Conservation (phyloP, 352 stramenopile genomes). For the Phytophthora parvispora region DNA sequence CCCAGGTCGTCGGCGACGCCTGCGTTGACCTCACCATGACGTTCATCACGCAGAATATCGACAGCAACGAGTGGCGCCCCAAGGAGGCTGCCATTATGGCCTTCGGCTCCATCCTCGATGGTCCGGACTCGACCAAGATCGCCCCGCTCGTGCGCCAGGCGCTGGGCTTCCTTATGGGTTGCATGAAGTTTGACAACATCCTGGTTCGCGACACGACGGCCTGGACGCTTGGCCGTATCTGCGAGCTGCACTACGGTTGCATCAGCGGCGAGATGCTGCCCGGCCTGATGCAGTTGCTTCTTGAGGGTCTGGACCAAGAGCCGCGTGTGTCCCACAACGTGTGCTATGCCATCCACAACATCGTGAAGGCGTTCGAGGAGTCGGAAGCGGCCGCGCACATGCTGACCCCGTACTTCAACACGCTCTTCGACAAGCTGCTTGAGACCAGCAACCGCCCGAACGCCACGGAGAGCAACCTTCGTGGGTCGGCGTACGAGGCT, state of each 20-base stretch:
- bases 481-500: conserved; percentile 94
- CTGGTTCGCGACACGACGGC: conserved; percentile 98
- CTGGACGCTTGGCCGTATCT: conserved; percentile 97
- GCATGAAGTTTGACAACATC: conserved; percentile 92
- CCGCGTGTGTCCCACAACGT: conserved; percentile 95
- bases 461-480: conserved; percentile 92
- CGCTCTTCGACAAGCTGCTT: conserved; percentile 95
- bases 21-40: conserved; percentile 94
- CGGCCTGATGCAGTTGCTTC: conserved; percentile 88
- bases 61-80: conserved; percentile 95
- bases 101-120: conserved; percentile 97
- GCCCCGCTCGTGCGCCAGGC: conserved; percentile 93
- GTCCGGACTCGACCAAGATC: conserved; percentile 93
- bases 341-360: conserved; percentile 98
- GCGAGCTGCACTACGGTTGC: conserved; percentile 93
- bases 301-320: conserved; percentile 88
- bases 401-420: conserved; percentile 93
- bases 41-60: conserved; percentile 97
- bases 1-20: conserved; percentile 93
- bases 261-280: conserved; percentile 94
- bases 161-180: conserved; percentile 94
- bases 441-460: conserved; percentile 92
- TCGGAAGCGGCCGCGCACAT: conserved; percentile 84
- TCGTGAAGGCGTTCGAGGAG: conserved; percentile 95
- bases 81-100: conserved; percentile 98